Evolutionary conservation across 345 rosid species (phyloP), one percentile per base, ranked within the genome.

Genomic region (Cardamine chenopodiifolia): DNA sequence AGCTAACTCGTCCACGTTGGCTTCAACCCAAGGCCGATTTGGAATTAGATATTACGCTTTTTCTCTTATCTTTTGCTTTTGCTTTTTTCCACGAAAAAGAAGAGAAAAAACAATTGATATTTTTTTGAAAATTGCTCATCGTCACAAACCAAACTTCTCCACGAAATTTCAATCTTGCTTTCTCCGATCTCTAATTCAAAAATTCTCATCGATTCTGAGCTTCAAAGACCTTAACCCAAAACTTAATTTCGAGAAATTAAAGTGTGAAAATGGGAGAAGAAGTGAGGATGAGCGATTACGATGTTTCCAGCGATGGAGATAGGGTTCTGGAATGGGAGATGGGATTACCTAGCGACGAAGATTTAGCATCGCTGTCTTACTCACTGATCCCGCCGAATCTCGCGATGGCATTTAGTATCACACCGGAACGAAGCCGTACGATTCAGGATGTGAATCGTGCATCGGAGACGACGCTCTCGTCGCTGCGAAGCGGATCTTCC

Each of bases 361-460:
- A 96, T 20, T 76, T 96, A 17, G 83, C 98, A 3, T 95, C 99
- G 17, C 83, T 96, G 20, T 87, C 86, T 1, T 90, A 88, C 78
- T 70, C 70, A 48, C 79, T 96, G 69, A 72, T 96, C 48, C 92
- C 99, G 0, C 80, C 79, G 71, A 90, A 85, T 68, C 91, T 96
- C 7, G 97, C 97, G 0, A 82, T 88, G 44, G 98, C 99, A 17
- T 96, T 96, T 79, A 88, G 98, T 40, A 85, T 96, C 68, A 62
- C 87, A 4, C 94, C 86, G 70, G 89, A 85, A 65, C 84, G 86
- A 8, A 72, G 47, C 64, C 83, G 85, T 26, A 84, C 95, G 11
- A 45, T 62, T 20, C 78, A 76, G 22, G 99, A 96, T 9, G 96
- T 92, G 66, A 83, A 79, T 66, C 91, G 83, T 1, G 99, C 91